Percentiles rank a stretch among this genome's conserved stretches.
Conservation (phyloP, 2,329 filamentous ascomycete genomes). For the Fusarium metavorans region DNA sequence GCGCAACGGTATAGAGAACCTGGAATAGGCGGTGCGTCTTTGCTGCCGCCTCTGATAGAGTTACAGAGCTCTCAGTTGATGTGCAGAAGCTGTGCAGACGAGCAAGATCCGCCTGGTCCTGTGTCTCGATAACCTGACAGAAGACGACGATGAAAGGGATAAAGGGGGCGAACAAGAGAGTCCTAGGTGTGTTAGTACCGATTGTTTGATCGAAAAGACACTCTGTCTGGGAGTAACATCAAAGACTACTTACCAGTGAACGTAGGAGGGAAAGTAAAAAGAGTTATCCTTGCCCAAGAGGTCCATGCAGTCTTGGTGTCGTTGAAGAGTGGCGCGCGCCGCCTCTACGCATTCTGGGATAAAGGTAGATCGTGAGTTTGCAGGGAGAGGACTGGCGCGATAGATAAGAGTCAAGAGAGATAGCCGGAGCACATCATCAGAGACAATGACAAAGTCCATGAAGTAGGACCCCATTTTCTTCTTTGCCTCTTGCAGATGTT, state of each 20-base stretch:
- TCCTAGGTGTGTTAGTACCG: slow-evolving; percentile 48
- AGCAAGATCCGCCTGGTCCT: slow-evolving; percentile 53
- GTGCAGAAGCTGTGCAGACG: slow-evolving; percentile 63
- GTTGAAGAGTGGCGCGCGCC: slow-evolving; percentile 55
- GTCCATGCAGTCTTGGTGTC: slow-evolving; percentile 56
- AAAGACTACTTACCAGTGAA: slow-evolving; percentile 55
- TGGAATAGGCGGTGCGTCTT: slow-evolving; percentile 69
- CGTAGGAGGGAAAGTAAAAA: slow-evolving; percentile 53
- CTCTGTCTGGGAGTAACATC: not conserved
- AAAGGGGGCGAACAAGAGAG: slow-evolving; percentile 63
- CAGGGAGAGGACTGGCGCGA: slow-evolving; percentile 51
- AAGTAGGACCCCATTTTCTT: slow-evolving; percentile 45
- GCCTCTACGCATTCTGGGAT: slow-evolving; percentile 56
- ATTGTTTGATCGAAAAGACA: not conserved
- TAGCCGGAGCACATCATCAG: slow-evolving; percentile 57
- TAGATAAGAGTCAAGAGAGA: slow-evolving; percentile 58
- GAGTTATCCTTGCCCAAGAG: slow-evolving; percentile 52
- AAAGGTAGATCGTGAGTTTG: slow-evolving; percentile 51
- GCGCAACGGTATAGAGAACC: slow-evolving; percentile 68
- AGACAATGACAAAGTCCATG: slow-evolving; percentile 52
- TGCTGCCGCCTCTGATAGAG: slow-evolving; percentile 60
- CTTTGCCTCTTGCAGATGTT: slow-evolving; percentile 41
- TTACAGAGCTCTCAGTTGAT: slow-evolving; percentile 62
- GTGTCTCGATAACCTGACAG: slow-evolving; percentile 62
- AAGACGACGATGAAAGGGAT: slow-evolving; percentile 67